Evolutionary conservation across 352 stramenopile genomes (phyloP), one percentile per base, ranked within the genome.

Genomic region (Phytopythium vexans): DNA sequence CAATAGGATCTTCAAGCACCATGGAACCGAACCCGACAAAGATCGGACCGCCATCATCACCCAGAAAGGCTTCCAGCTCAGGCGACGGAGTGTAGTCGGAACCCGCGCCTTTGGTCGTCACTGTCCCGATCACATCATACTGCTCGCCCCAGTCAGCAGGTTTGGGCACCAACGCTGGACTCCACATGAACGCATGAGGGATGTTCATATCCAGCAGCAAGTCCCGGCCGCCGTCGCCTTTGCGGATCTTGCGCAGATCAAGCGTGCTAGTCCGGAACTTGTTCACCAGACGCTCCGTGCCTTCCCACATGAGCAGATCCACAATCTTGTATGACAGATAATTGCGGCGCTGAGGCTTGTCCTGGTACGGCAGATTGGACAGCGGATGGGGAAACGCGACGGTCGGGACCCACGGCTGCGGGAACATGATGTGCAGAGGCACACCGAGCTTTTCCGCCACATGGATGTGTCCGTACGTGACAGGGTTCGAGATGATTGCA

Each of bases 1-100:
- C 66, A 16, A 62, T 54, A 0, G 88, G 75, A 39, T 98, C 73
- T 41, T 86, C 62, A 33, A 98, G 76, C 0, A 98, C 71, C 92
- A 98, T 98, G 6, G 72, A 93, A 8, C 94, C 94, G 61, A 98
- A 98, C 0, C 94, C 94, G 38, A 98, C 82, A 48, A 97, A 98
- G 58, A 98, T 90, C 6, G 93, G 92, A 1, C 78, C 77, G 2
- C 48, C 66, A 41, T 86, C 67, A 6, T 63, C 37, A 8, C 56
- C 77, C n/a, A 95, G 61, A 53, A 96, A 96, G 0, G 64, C 72
- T 11, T 71, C 64, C 0, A 94, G 70, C 8, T 89, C 73, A 2
- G 66, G 62, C 14, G 77, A 59, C 11, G 83, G 68, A n/a, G 59
- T 72, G 49, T 88, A 90, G 5, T 62, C 64, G 3, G 65, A 77